phyloP scores from a whole-genome alignment of 2,329 filamentous ascomycete species.

The Cercospora sp. region DNA sequence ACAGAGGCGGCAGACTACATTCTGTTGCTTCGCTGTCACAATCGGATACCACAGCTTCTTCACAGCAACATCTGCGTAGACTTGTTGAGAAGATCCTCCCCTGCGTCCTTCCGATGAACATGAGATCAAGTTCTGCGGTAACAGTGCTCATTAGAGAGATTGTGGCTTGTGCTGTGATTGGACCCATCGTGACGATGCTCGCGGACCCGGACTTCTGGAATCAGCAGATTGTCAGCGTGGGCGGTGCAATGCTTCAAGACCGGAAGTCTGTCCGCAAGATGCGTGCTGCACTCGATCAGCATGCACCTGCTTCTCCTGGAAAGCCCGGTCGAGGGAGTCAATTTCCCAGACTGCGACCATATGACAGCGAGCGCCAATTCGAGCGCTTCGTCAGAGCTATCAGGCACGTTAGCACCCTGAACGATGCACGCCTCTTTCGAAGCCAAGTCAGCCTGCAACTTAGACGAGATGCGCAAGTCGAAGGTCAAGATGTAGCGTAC shows the following conservation, averaged over 20 bases:
- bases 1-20: slow-evolving; percentile 83
- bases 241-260: slow-evolving; percentile 76
- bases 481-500: slow-evolving; percentile 81
- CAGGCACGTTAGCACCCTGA: slow-evolving; percentile 83
- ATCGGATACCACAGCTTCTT: slow-evolving; percentile 77
- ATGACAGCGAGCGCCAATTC: slow-evolving; percentile 88
- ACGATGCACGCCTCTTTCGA: slow-evolving; percentile 86
- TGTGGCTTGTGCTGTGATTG: slow-evolving; percentile 86
- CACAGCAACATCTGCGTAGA: slow-evolving; percentile 84
- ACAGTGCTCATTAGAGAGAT: slow-evolving; percentile 82
- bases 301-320: slow-evolving; percentile 71
- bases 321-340: slow-evolving; percentile 45
- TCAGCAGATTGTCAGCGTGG: slow-evolving; percentile 86
- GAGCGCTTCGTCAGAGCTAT: slow-evolving; percentile 92
- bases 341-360: slow-evolving; percentile 76
- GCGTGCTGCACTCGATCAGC: slow-evolving; percentile 87
- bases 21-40: slow-evolving; percentile 79
- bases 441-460: slow-evolving; percentile 91
- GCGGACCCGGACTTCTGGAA: slow-evolving; percentile 97
- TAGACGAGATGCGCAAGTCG: slow-evolving; percentile 75
- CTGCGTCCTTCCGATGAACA: slow-evolving; percentile 68
- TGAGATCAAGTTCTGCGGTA: slow-evolving; percentile 78
- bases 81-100: slow-evolving; percentile 73
- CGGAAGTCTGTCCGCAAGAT: slow-evolving; percentile 91
- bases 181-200: slow-evolving; percentile 75